Base-by-base conservation (phyloP, 805 yeast genomes). In the Blastobotrys americana region DNA sequence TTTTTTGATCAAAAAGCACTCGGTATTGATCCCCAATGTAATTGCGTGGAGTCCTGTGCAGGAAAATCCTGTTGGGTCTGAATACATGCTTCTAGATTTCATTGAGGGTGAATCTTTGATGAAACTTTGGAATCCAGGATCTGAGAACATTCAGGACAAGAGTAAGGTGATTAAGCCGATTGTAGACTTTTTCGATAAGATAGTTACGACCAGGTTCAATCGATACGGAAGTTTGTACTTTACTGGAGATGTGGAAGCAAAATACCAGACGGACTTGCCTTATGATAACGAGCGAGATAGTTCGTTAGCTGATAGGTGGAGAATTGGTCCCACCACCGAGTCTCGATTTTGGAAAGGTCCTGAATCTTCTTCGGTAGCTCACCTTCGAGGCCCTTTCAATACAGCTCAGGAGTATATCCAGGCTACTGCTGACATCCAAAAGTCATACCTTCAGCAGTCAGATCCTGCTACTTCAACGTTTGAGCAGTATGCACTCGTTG, bases 81-180 rank as follows among this genome's bases (percentile, higher is more conserved):
- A 96, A 34, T 90, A 80, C 60, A 80, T 86, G 45, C 69, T 90
- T 52, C 76, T 84, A 80, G 96, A 90, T 61, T 77, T 67, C 57
- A 71, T 84, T 47, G 81, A 77, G 41, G 96, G 97, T 41, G 82
- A 80, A 21, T 73, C 84, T 48, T 69, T 90, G 53, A 90, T 93
- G 96, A 83, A 77, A 55, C 69, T 78, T 50, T 90, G 98, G 98
- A 78, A 84, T 52, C 97, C 98, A 15, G 74, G 85, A 61, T 68
- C 74, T 17, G 69, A 71, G 22, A 86, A 83, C 49, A 70, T 74
- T 43, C 65, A 69, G 31, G 58, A 60, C 21, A 73, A 72, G 49
- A 72, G 75, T 35, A 72, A 72, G 19, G 69, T 74, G 39, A 75
- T 93, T 55, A 74, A 76, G 43, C 90, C 94, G 35, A 67, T 88